A percentile compares a stretch with the other conserved stretches of the same genome.
Evolutionary conservation across 1,284 basidiomycete species (phyloP).

Genomic region (Ustilago hordei): DNA sequence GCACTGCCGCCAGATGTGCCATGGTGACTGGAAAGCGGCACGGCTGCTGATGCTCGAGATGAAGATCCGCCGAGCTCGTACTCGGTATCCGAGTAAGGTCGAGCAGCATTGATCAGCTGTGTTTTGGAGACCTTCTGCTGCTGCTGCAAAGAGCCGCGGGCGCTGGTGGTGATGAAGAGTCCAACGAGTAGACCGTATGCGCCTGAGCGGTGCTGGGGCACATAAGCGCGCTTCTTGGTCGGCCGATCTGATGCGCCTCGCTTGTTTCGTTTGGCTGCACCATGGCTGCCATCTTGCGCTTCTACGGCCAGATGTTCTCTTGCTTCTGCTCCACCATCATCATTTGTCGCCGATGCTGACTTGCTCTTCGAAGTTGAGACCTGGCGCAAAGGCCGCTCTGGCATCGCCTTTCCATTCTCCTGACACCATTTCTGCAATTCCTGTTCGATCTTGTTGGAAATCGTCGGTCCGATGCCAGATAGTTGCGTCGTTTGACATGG

Average conservation of each 20-base stretch:
- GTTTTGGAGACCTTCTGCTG: slow-evolving; percentile 52
- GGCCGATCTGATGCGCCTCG: slow-evolving; percentile 21
- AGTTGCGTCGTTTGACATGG: slow-evolving; percentile 61
- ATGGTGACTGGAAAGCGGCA: slow-evolving; percentile 32
- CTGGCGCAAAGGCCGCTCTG: slow-evolving; percentile 35
- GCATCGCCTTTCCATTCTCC: slow-evolving; percentile 45
- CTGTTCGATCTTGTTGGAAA: slow-evolving; percentile 56
- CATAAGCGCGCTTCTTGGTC: slow-evolving; percentile 56
- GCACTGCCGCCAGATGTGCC: slow-evolving; percentile 16
- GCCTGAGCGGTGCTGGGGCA: slow-evolving; percentile 64
- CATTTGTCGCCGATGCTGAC: not conserved
- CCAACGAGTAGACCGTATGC: slow-evolving; percentile 66
- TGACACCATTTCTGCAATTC: slow-evolving; percentile 59
- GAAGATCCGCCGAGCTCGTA: slow-evolving; percentile 50
- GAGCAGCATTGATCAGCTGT: slow-evolving; percentile 61
- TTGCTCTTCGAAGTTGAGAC: slow-evolving; percentile 16
- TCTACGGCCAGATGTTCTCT: not conserved
- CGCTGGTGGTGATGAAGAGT: slow-evolving; percentile 46
- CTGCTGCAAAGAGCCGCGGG: slow-evolving; percentile 11
- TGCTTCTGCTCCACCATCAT: not conserved
- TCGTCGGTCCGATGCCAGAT: slow-evolving; percentile 58
- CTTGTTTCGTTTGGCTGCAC: slow-evolving; percentile 20
- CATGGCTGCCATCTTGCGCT: not conserved
- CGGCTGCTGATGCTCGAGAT: slow-evolving; percentile 36
- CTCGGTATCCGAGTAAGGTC: slow-evolving; percentile 62